phyloP scores from a whole-genome alignment of 805 yeast species.

The Nakazawaea molendinolei region DNA sequence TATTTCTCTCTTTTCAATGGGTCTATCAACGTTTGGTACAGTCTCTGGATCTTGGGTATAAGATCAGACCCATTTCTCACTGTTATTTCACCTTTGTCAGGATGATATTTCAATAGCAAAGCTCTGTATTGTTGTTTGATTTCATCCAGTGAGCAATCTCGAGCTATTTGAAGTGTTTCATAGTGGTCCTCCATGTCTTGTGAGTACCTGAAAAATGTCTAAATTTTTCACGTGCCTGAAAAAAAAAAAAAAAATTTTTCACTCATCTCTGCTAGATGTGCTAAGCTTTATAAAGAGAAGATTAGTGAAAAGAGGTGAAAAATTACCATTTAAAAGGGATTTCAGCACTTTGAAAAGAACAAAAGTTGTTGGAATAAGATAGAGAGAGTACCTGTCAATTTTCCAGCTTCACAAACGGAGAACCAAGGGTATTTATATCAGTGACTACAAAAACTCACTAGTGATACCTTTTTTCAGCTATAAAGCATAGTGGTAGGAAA shows the following conservation, averaged over 20 bases:
- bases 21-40: conserved; percentile 47
- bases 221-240: conserved; percentile 1
- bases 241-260: conserved; percentile 1
- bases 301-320: background rate
- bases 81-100: no score
- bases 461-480: no score
- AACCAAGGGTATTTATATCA: no score
- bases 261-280: background rate
- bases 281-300: no score
- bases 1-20: conserved; percentile 36
- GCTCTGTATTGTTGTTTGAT: conserved; percentile 60
- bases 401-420: no score
- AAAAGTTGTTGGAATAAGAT: background rate
- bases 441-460: no score
- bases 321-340: no score
- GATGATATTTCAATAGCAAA: conserved; percentile 61
- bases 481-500: no score
- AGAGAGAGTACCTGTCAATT: no score
- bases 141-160: conserved; percentile 29
- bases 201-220: conserved; percentile 1
- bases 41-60: no score
- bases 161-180: conserved; percentile 47
- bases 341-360: background rate
- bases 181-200: conserved; percentile 33
- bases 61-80: no score